Conservation (phyloP, 768 basidiomycete species). For the Amanita muscaria region DNA sequence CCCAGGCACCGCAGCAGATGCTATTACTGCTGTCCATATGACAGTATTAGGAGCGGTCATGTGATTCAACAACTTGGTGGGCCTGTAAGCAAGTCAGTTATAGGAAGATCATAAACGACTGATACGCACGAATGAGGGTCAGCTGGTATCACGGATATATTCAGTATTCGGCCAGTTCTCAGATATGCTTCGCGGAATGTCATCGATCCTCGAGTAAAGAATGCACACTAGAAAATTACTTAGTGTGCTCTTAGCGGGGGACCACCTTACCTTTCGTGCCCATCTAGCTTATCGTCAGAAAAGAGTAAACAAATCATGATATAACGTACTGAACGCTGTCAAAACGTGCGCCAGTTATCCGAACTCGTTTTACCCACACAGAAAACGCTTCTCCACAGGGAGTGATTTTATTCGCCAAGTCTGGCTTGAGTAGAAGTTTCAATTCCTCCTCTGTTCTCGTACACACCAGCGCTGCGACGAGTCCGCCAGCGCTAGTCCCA, state of each 20-base stretch:
- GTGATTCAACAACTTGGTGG: constrained; percentile 93
- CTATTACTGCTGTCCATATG: constrained; percentile 74
- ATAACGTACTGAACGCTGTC: constrained; percentile 49
- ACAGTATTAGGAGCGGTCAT: constrained; percentile 91
- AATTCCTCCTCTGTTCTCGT: constrained; percentile 88
- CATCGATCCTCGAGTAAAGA: constrained; percentile 88
- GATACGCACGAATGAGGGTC: constrained; percentile 69
- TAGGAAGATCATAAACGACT: neutral
- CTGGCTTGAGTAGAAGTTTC: constrained; percentile 65
- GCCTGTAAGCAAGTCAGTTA: constrained; percentile 34
- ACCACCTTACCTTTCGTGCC: constrained; percentile 69
- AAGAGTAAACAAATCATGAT: constrained; percentile 9
- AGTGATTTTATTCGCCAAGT: constrained; percentile 74
- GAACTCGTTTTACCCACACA: constrained; percentile 65
- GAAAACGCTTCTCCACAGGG: constrained; percentile 72
- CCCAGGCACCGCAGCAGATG: constrained; percentile 92
- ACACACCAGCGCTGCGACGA: constrained; percentile 69
- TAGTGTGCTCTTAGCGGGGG: neutral
- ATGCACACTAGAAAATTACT: constrained; percentile 47
- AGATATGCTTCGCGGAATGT: constrained; percentile 95
- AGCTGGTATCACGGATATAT: constrained; percentile 87
- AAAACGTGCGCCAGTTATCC: constrained; percentile 90
- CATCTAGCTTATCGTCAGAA: constrained; percentile 36
- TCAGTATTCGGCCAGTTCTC: constrained; percentile 86
- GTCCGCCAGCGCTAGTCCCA: constrained; percentile 89